These are phyloP conservation scores for Leccinum truebloodii DNA, from an alignment of 768 basidiomycete genomes.

Conservation along the genomic window DNA sequence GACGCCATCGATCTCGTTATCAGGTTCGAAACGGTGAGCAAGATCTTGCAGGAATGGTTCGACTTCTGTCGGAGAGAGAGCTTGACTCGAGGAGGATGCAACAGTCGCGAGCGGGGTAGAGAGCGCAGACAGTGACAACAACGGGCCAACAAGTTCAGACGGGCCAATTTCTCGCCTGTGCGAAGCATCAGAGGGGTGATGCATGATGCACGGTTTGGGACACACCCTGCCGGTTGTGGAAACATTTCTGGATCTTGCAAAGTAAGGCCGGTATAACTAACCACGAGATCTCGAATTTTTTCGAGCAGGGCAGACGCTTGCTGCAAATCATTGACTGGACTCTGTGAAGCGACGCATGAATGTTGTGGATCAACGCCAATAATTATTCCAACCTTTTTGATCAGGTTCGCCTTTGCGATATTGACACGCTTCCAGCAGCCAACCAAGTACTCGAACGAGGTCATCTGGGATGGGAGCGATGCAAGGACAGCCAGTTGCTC, in stretches of 20 bases:
- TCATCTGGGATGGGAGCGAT: conserved; percentile 74
- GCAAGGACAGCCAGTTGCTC: conserved; percentile 74
- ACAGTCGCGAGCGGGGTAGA: conserved; percentile 61
- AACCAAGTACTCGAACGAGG: conserved; percentile 86
- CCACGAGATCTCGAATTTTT: conserved; percentile 75
- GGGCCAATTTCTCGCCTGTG: conserved; percentile 71
- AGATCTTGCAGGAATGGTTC: conserved; percentile 85
- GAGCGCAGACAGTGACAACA: conserved; percentile 72
- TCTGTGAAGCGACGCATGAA: conserved; percentile 39
- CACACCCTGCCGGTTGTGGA: conserved; percentile 79
- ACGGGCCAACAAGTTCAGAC: conserved; percentile 76
- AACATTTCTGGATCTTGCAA: conserved; percentile 96
- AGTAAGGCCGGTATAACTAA: conserved; percentile 86
- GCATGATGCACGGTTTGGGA: conserved; percentile 7
- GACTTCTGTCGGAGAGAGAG: conserved; percentile 67
- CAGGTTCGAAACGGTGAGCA: conserved; percentile 74
- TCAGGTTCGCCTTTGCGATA: conserved; percentile 46
- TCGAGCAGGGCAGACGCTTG: conserved; percentile 66
- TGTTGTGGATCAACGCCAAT: conserved; percentile 30
- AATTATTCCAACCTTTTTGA: conserved; percentile 56
- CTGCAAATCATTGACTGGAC: conserved; percentile 56
- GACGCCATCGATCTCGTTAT: conserved; percentile 74
- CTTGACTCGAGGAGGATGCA: conserved; percentile 43
- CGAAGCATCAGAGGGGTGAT: conserved; percentile 4
- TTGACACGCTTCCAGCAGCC: conserved; percentile 92